A percentile compares a stretch with the other conserved stretches of the same genome.
These are phyloP conservation scores for Sisymbrium irio DNA, from an alignment of 345 rosid species.

Conservation along the genomic window DNA sequence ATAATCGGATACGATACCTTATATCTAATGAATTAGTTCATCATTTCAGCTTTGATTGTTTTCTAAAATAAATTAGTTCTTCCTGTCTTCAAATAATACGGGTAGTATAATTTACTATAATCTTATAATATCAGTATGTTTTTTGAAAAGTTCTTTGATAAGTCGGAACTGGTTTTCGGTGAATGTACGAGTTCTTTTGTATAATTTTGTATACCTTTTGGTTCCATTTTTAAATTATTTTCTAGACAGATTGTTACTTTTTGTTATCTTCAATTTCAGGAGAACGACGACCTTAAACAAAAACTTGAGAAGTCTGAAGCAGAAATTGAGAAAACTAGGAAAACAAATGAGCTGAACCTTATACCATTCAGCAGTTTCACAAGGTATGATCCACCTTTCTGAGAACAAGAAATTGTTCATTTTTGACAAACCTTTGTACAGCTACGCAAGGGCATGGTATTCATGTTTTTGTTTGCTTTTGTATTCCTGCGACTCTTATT, in stretches of 20 bases:
- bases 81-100: neutral
- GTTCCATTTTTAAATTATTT: neutral
- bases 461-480: neutral
- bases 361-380: constrained; percentile 68
- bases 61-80: neutral
- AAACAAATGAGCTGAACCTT: constrained; percentile 62
- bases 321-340: constrained; percentile 69
- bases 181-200: neutral
- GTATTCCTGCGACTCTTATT: neutral
- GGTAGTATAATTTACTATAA: neutral
- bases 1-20: neutral
- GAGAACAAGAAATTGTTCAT: neutral
- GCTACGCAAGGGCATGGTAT: neutral
- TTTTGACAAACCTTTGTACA: neutral
- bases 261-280: constrained; percentile 45
- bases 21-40: neutral
- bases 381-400: constrained; percentile 40
- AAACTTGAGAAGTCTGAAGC: constrained; percentile 76
- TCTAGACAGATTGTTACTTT: constrained; percentile 6
- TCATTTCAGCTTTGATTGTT: neutral
- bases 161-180: constrained; percentile 5
- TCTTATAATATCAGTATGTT: neutral
- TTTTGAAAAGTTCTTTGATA: neutral
- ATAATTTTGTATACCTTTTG: neutral
- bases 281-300: constrained; percentile 57